phyloP scores from a whole-genome alignment of 768 basidiomycete species.

The Lepiota venenata region DNA sequence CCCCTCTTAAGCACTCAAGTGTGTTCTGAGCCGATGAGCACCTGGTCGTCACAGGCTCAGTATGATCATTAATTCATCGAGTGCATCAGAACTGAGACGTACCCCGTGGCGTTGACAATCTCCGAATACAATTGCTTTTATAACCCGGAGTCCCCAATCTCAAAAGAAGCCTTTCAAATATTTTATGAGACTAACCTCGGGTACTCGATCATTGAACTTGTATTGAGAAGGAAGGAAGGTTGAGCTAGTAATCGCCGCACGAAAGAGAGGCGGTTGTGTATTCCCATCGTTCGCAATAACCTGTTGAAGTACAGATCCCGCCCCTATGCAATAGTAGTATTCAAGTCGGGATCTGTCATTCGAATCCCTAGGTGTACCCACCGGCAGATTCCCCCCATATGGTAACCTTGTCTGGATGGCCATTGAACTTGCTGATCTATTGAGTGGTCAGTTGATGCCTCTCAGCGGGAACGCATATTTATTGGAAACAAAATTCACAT shows the following conservation, averaged over 20 bases:
- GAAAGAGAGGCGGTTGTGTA: constrained; percentile 42
- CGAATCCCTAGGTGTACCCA: neutral
- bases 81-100: neutral
- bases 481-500: constrained; percentile 22
- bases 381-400: constrained; percentile 41
- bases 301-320: constrained; percentile 49
- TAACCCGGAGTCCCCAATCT: neutral
- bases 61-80: neutral
- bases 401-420: constrained; percentile 36
- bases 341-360: neutral
- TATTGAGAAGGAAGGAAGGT: constrained; percentile 44
- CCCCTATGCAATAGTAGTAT: constrained; percentile 25
- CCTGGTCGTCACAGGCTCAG: constrained; percentile 17
- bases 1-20: constrained; percentile 36
- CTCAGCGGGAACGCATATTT: too few species aligned
- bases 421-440: constrained; percentile 39
- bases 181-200: constrained; percentile 24
- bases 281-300: constrained; percentile 42
- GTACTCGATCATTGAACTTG: constrained; percentile 35
- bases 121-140: neutral
- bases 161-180: neutral
- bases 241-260: constrained; percentile 42
- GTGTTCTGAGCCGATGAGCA: constrained; percentile 31
- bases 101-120: constrained; percentile 1
- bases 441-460: neutral